Evolutionary conservation across 257 asterid species (phyloP), one percentile per base, ranked within the genome.

Genomic region (Solanum raphanifolium): DNA sequence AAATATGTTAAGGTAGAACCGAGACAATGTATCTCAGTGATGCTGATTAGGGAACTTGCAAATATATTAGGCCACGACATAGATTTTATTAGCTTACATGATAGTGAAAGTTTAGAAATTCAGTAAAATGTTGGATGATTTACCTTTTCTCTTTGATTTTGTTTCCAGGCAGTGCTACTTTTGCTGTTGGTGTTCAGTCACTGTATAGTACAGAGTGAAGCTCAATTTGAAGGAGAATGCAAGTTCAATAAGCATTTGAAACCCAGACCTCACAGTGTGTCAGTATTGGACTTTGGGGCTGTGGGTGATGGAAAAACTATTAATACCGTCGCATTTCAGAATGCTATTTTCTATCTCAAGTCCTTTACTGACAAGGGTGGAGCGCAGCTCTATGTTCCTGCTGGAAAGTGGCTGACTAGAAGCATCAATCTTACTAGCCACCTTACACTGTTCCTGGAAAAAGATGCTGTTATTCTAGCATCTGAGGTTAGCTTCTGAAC

Each of bases 341-440:
- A 97, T 91, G 99, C 99, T 9, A 97, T 97, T 36, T 97, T 97
- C 92, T 97, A 97, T 89, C 98, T 96, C 21, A 94, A 95, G 93
- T 97, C 99, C 18, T 97, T 97, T 83, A 96, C 93, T 0, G 99
- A 97, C 88, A 97, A 97, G 92, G 99, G 99, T 1, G 99, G 99
- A 16, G 99, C 99, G 52, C 99, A 96, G 89, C 98, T 97, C 85
- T 97, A 96, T 81, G 98, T 97, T 86, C 99, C 99, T 1, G 95
- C 93, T 0, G 99, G 99, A 72, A 90, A 82, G 84, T 97, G 99
- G 99, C 95, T 97, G 20, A 95, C 96, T 0, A 96, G 98, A 83
- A 93, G 95, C 90, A 94, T 97, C 90, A 94, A 94, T 86, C 99
- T 97, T 36, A 97, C 99, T 23, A 97, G 99, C 94, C 98, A 95